Evolutionary conservation across 1,139 yeast species (phyloP), one percentile per base, ranked within the genome.

Genomic region (Magnusiomyces sp.): DNA sequence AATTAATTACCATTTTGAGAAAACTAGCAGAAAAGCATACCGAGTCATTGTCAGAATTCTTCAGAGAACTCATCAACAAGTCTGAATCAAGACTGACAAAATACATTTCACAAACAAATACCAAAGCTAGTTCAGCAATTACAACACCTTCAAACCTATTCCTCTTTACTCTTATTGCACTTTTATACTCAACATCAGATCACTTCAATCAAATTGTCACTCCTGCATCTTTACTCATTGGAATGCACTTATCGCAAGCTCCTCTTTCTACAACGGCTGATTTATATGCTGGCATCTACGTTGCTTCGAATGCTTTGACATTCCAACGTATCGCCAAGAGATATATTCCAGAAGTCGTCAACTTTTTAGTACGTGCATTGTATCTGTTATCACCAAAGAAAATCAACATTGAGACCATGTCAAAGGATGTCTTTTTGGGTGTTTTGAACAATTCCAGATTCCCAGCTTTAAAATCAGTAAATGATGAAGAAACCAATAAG

Each of bases 191-290:
- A 0, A 87, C 97, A 0, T 92, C 98, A 0, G 99, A 94, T 71
- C 94, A 89, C 62, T 92, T 87, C 66, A 97, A 94, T 71, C 74
- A 88, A 55, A 83, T 92, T 16, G 90, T 83, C 3, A 89, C 97
- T 0, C 96, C 97, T 2, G 76, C 94, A 1, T 71, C 80, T 38
- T 76, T 92, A 40, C 66, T 88, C 43, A 79, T 89, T 72, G 78
- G 83, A 49, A 92, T 88, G 65, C 72, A 79, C 23, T 69, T 90
- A 49, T 79, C 83, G 40, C 77, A 76, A 54, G 62, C 74, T 34
- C 70, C 74, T 37, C 63, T 70, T 29, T 64, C 65, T 29, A 59
- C 71, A 5, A 53, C 71, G 29, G 64, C 64, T 11, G 74, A 71
- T 49, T 55, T 78, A 17, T 69, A 72, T 45, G 62, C 70, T 38